Percentiles rank a stretch among this genome's conserved stretches.
These are phyloP conservation scores for Cercospora janseana DNA, from an alignment of 2,329 filamentous ascomycete species.

Conservation along the genomic window DNA sequence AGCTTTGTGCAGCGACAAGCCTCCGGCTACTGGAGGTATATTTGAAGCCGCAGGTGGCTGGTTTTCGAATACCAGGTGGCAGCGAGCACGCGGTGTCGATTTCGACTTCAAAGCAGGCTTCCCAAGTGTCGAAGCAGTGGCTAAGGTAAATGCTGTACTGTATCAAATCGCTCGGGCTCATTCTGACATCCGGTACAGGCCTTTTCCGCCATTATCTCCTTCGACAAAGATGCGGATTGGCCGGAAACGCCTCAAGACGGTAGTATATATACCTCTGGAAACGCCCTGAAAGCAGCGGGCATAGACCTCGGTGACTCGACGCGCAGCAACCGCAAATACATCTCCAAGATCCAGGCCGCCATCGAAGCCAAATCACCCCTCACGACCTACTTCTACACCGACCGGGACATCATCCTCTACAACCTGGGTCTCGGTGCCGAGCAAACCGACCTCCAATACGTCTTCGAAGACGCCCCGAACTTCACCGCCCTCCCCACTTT, in stretches of 20 bases:
- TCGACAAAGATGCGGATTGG: slow-evolving; percentile 82
- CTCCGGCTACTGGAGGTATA: slow-evolving; percentile 75
- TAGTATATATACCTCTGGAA: slow-evolving; percentile 56
- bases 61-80: slow-evolving; percentile 87
- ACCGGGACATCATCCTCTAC: slow-evolving; percentile 89
- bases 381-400: slow-evolving; percentile 60
- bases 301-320: slow-evolving; percentile 43
- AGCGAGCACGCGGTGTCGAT: slow-evolving; percentile 79
- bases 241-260: slow-evolving; percentile 75
- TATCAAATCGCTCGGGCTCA: neutral
- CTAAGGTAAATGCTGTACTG: slow-evolving; percentile 7
- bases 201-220: slow-evolving; percentile 71
- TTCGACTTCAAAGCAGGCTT: slow-evolving; percentile 52
- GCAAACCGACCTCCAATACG: slow-evolving; percentile 77
- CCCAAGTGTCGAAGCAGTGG: slow-evolving; percentile 23
- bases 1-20: slow-evolving; percentile 78
- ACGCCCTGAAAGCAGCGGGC: slow-evolving; percentile 55
- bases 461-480: slow-evolving; percentile 85
- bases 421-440: slow-evolving; percentile 88
- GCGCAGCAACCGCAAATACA: slow-evolving; percentile 15
- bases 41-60: slow-evolving; percentile 95
- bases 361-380: slow-evolving; percentile 55
- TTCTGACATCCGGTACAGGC: slow-evolving; percentile 46
- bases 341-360: slow-evolving; percentile 72
- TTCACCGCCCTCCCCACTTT: slow-evolving; percentile 93